phyloP scores from a whole-genome alignment of 106 monocot genomes.

The Agapanthus africanus region DNA sequence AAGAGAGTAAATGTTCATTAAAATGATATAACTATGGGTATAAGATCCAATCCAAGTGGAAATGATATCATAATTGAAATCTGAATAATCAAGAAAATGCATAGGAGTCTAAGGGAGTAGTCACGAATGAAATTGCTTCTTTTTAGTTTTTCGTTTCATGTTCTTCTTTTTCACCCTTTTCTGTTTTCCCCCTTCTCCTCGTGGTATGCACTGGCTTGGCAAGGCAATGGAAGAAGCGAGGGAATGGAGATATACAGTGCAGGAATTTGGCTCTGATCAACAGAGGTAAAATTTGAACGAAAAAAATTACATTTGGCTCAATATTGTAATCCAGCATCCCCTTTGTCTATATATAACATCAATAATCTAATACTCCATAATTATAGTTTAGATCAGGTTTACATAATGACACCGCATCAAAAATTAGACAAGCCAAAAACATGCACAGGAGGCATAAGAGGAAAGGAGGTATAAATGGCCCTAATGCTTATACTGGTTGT shows the following conservation, averaged over 20 bases:
- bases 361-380: not conserved
- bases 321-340: not conserved
- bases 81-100: not conserved
- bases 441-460: not conserved
- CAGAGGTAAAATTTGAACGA: not conserved
- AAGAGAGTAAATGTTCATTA: not conserved
- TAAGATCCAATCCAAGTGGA: not conserved
- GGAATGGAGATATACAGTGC: not conserved
- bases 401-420: not conserved
- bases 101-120: not conserved
- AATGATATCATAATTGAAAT: not conserved
- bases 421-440: not conserved
- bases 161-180: not conserved
- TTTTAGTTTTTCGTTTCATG: not conserved
- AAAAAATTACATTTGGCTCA: not conserved
- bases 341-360: not conserved
- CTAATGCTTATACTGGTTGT: not conserved
- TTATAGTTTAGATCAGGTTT: not conserved
- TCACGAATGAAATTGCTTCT: not conserved
- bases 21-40: not conserved
- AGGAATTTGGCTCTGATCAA: not conserved
- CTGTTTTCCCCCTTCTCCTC: not conserved
- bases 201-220: not conserved
- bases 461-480: not conserved
- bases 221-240: not conserved